Percentiles rank a stretch among this genome's conserved stretches.
These are phyloP conservation scores for Ascobolus immersus DNA, from an alignment of 495 filamentous ascomycete species.

Conservation along the genomic window DNA sequence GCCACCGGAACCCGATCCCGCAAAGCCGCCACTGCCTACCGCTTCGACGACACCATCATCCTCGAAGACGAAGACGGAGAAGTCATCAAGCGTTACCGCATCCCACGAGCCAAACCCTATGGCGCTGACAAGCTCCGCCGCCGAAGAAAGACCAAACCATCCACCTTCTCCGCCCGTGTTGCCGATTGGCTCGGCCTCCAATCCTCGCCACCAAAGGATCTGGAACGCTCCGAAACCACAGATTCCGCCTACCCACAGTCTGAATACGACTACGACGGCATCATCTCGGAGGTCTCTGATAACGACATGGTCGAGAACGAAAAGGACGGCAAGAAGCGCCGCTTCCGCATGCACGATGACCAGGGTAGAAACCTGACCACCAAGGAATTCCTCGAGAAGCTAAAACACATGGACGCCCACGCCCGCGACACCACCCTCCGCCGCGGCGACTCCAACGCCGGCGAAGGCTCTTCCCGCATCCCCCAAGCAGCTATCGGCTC, in stretches of 20 bases:
- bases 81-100: conserved; percentile 87
- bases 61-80: conserved; percentile 95
- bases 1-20: conserved; percentile 17
- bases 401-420: conserved; percentile 55
- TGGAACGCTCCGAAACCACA: too few relatives aligned
- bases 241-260: too few relatives aligned
- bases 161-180: conserved; percentile 20
- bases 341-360: conserved; percentile 58
- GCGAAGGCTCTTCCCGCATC: too few relatives aligned
- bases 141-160: conserved; percentile 14
- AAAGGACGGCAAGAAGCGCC: conserved; percentile 40
- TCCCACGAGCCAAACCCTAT: conserved; percentile 28
- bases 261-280: too few relatives aligned
- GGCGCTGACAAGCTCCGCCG: conserved; percentile 10
- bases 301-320: too few relatives aligned
- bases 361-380: conserved; percentile 62
- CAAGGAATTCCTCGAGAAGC: conserved; percentile 66
- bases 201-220: conserved; percentile 18
- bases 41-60: conserved; percentile 61
- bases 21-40: conserved; percentile 65
- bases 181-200: conserved; percentile 22
- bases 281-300: too few relatives aligned
- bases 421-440: conserved; percentile 45
- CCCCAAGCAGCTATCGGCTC: too few relatives aligned
- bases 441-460: conserved; percentile 32